Evolutionary conservation across 1,284 basidiomycete species (phyloP).

Genomic region (Pseudozyma tsukubaensis): DNA sequence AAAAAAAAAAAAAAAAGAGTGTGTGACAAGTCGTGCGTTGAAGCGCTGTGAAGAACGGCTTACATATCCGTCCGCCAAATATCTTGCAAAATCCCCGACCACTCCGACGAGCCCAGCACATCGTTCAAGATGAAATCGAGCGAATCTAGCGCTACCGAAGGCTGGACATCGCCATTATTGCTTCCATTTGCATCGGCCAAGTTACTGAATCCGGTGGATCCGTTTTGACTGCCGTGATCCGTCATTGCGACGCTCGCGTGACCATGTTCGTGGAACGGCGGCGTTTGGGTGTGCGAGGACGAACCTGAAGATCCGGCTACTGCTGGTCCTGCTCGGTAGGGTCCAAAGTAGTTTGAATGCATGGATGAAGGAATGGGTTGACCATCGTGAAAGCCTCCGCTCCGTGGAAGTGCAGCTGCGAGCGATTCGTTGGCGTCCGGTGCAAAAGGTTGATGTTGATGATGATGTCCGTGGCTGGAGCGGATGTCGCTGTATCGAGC

Average conservation of each 20-base stretch:
- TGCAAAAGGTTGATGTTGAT: not conserved
- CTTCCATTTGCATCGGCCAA: not conserved
- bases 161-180: not conserved
- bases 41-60: not conserved
- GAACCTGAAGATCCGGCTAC: conserved; percentile 9
- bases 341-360: conserved; percentile 1
- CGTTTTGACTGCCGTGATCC: no score
- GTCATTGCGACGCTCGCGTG: no score
- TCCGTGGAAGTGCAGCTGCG: conserved; percentile 19
- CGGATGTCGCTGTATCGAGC: no score
- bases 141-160: conserved; percentile 15
- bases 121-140: conserved; percentile 45
- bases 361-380: not conserved
- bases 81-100: conserved; percentile 34
- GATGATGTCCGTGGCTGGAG: not conserved
- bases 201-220: not conserved
- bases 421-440: conserved; percentile 25
- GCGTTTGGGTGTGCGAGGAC: conserved; percentile 14
- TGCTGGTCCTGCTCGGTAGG: conserved; percentile 1
- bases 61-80: conserved; percentile 44
- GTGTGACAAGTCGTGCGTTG: not conserved
- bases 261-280: conserved; percentile 3
- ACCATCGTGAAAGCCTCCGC: no score
- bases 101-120: conserved; percentile 33
- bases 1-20: not conserved